A percentile compares a stretch with the other conserved stretches of the same genome.
Evolutionary conservation across 2,329 filamentous ascomycete species (phyloP).

Genomic region (Metarhizium album): DNA sequence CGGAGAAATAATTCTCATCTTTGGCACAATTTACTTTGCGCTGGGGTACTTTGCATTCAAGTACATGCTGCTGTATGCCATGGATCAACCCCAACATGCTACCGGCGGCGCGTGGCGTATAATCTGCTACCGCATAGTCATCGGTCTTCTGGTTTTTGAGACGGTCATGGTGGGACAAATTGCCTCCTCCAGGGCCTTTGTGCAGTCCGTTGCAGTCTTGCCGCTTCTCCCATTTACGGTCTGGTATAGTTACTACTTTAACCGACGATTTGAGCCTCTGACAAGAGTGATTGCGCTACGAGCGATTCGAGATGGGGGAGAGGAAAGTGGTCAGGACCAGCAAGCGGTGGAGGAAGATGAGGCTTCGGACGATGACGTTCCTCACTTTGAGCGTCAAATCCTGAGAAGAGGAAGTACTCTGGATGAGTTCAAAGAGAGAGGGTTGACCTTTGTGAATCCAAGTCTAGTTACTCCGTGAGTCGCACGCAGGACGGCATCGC

Average conservation of each 20-base stretch:
- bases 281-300: conserved; percentile 87
- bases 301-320: conserved; percentile 57
- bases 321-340: conserved; percentile 27
- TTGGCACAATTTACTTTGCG: conserved; percentile 73
- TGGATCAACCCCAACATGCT: conserved; percentile 92
- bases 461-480: conserved; percentile 58
- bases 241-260: conserved; percentile 83
- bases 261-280: conserved; percentile 71
- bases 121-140: conserved; percentile 83
- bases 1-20: conserved; percentile 71
- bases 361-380: conserved; percentile 32
- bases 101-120: conserved; percentile 93
- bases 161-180: conserved; percentile 82
- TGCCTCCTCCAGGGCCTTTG: conserved; percentile 61
- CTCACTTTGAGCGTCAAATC: conserved; percentile 27
- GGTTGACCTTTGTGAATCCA: conserved; percentile 64
- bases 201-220: conserved; percentile 58
- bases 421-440: conserved; percentile 62
- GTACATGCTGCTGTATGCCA: conserved; percentile 94
- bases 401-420: conserved; percentile 51
- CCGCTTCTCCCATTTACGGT: conserved; percentile 72
- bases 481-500: background rate
- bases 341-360: conserved; percentile 27
- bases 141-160: conserved; percentile 83
- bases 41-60: conserved; percentile 88